Base-by-base conservation (phyloP, 805 yeast genomes). In the Metschnikowia hibisci region DNA sequence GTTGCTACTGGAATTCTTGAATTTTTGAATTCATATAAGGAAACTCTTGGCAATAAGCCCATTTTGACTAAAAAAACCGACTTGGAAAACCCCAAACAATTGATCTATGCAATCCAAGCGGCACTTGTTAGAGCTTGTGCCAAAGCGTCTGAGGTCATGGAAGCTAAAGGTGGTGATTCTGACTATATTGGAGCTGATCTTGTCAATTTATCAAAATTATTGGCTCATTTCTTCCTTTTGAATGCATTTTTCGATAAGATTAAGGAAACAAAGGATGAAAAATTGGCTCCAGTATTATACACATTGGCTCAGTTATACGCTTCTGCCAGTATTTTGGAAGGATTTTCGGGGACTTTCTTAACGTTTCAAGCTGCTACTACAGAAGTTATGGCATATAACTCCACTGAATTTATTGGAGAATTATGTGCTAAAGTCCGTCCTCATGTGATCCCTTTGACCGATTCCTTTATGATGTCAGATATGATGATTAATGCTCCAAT, bases 381-480 rank as follows among this genome's bases (percentile, higher is more conserved):
- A 8, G 68, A 68, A 8, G 64, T 71, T 42, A 70, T 77, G 42
- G 73, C 73, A 33, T 60, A 59, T 38, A 59, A 81, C 48, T 66
- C 84, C 50, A 62, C 69, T 20, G 67, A 66, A 32, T 50, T 54
- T 43, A 58, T 66, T 51, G 63, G 71, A 36, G 58, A 60, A 41
- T 60, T 64, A 43, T 63, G 63, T 48, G 42, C 53, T n/a, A 62
- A 56, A 41, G 41, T 71, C 42, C 64, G 96, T 62, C 77, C 79
- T 25, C 80, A 84, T 55, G 85, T 84, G 42, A 79, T 87, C 61
- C 84, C 85, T 1, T 71, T 86, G 55, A 84, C 95, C 4, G 97
- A 89, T 64, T 76, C 95, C 1, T 89, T 89, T 73, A 80, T 84
- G 64, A 74, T 84, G 50, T 80, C 87, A 32, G 96, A 89, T 66